A percentile compares a stretch with the other conserved stretches of the same genome.
phyloP scores from a whole-genome alignment of 441 rosid genomes.

The Adansonia madagascariensis region DNA sequence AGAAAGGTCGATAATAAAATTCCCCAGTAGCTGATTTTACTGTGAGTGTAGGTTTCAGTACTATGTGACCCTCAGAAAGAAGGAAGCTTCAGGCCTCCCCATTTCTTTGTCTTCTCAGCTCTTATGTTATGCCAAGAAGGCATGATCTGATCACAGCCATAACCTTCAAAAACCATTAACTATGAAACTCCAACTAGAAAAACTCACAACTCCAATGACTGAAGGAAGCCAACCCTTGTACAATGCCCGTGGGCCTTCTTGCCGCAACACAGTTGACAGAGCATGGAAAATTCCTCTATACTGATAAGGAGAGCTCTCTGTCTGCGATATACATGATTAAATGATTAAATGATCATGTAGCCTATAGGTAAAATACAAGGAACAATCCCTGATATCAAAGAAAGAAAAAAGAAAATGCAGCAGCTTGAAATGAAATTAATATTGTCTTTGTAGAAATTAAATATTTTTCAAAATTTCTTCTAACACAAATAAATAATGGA shows the following conservation, averaged over 20 bases:
- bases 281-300: constrained; percentile 77
- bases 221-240: constrained; percentile 85
- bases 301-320: constrained; percentile 64
- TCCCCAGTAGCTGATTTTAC: neutral
- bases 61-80: neutral
- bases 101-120: neutral
- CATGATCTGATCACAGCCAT: neutral
- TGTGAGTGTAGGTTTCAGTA: neutral
- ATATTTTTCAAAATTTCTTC: neutral
- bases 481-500: neutral
- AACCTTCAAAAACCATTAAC: neutral
- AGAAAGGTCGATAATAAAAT: constrained; percentile 1
- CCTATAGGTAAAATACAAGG: neutral
- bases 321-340: constrained; percentile 41
- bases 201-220: constrained; percentile 74
- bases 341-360: neutral
- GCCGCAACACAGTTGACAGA: constrained; percentile 59
- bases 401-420: neutral
- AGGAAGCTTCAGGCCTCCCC: neutral
- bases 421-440: neutral
- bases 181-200: constrained; percentile 17
- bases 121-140: neutral
- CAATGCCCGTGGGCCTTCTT: constrained; percentile 73
- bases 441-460: neutral
- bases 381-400: constrained; percentile 1